Evolutionary conservation across 148 eudicot genomes (phyloP).

Genomic region (Amaranthus cruentus): DNA sequence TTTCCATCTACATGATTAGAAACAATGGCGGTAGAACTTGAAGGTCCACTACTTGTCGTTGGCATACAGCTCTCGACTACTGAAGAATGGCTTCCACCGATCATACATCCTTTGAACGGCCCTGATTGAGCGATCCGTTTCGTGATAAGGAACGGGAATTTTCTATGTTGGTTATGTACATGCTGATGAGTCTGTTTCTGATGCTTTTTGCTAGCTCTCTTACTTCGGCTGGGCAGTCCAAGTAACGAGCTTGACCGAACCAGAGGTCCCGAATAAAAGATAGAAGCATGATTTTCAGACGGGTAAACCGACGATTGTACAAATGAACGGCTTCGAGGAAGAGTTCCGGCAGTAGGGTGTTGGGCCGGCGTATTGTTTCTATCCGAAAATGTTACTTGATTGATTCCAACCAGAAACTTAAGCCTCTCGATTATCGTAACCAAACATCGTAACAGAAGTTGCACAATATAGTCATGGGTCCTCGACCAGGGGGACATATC

Average conservation of each 20-base stretch:
- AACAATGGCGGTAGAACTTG: conserved; percentile 25
- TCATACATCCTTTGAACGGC: conserved; percentile 74
- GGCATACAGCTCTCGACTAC: conserved; percentile 44
- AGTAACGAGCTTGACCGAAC: conserved; percentile 60
- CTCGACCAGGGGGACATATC: conserved; percentile 82
- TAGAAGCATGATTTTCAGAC: conserved; percentile 39
- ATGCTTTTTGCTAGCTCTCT: conserved; percentile 39
- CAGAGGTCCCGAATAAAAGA: conserved; percentile 49
- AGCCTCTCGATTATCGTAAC: conserved; percentile 64
- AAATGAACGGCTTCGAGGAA: conserved; percentile 58
- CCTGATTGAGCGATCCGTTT: conserved; percentile 47
- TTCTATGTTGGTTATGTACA: conserved; percentile 26
- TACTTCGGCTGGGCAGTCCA: conserved; percentile 37
- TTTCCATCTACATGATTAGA: conserved; percentile 19
- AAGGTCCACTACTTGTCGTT: conserved; percentile 28
- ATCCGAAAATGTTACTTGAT: conserved; percentile 30
- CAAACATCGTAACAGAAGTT: conserved; percentile 58
- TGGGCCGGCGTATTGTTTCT: conserved; percentile 26
- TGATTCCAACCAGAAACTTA: conserved; percentile 46
- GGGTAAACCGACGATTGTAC: conserved; percentile 55
- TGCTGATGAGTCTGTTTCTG: conserved; percentile 26
- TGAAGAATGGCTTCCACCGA: conserved; percentile 52
- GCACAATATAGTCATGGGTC: conserved; percentile 59
- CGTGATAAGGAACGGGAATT: conserved; percentile 30
- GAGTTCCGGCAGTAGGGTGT: conserved; percentile 23